These are phyloP conservation scores for Alternaria angustiovoidea DNA, from an alignment of 2,329 filamentous ascomycete species.

Conservation along the genomic window DNA sequence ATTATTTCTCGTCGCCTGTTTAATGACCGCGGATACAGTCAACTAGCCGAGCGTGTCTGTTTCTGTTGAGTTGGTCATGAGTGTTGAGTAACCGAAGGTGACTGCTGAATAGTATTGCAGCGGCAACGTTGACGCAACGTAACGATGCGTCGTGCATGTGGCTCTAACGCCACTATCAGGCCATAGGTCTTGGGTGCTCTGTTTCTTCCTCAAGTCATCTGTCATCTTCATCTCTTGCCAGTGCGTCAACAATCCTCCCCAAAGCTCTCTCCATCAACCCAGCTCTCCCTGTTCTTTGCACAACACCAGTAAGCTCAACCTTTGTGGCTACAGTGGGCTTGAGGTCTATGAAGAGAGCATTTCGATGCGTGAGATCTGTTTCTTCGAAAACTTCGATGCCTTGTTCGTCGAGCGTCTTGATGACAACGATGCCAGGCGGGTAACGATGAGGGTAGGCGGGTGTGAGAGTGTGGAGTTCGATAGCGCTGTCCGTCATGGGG, in stretches of 20 bases:
- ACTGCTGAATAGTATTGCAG: not conserved
- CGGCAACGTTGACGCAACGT: not conserved
- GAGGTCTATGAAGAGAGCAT: not conserved
- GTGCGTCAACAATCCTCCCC: not conserved
- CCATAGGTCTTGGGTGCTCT: not conserved
- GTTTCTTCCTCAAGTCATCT: not conserved
- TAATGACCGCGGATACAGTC: too few species aligned
- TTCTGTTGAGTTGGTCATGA: not conserved
- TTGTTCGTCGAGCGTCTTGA: slow-evolving; percentile 7
- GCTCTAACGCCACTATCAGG: not conserved
- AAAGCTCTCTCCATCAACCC: not conserved
- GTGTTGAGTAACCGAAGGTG: not conserved
- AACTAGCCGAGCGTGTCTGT: too few species aligned
- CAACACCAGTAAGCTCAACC: not conserved
- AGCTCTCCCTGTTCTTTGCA: not conserved
- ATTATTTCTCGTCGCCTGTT: not conserved
- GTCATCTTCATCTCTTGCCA: not conserved
- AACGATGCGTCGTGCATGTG: not conserved
- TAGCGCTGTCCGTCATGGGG: not conserved
- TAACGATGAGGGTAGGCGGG: not conserved
- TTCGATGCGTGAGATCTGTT: not conserved
- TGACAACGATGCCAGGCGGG: not conserved
- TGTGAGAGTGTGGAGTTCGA: not conserved
- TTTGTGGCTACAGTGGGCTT: not conserved
- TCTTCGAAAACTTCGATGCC: not conserved